A percentile compares a stretch with the other conserved stretches of the same genome.
Evolutionary conservation across 2,329 filamentous ascomycete genomes (phyloP).

Genomic region (Alternaria conjuncta): DNA sequence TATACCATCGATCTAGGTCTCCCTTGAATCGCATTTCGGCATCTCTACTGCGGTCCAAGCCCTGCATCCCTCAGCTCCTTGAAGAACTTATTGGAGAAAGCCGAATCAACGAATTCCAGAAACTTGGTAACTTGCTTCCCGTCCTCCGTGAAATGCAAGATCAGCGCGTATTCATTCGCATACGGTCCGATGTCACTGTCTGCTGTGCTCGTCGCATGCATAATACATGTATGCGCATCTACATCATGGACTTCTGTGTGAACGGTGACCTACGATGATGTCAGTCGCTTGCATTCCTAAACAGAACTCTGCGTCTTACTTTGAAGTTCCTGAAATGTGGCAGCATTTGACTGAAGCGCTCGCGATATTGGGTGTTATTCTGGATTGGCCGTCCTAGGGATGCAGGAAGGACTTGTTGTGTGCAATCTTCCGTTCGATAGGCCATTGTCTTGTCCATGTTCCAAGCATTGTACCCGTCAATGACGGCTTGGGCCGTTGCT

Average conservation of each 20-base stretch:
- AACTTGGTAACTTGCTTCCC: conserved; percentile 1
- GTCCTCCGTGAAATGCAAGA: conserved; percentile 2
- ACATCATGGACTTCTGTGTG: neutral
- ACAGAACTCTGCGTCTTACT: accelerated
- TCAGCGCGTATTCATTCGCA: neutral
- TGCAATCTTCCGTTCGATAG: neutral
- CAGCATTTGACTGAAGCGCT: neutral
- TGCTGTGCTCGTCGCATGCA: neutral
- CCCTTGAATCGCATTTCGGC: neutral
- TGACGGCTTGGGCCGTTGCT: neutral
- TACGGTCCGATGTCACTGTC: conserved; percentile 1
- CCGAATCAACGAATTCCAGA: neutral
- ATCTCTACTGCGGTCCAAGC: neutral
- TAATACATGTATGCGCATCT: neutral
- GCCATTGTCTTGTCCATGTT: neutral
- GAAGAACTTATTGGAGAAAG: conserved; percentile 6
- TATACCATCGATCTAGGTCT: neutral
- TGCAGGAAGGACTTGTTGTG: neutral
- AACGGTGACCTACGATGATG: neutral
- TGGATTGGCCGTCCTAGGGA: neutral
- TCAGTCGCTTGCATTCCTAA: neutral
- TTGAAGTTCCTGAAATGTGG: neutral
- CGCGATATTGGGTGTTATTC: neutral
- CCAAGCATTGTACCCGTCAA: neutral
- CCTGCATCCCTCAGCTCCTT: neutral